A percentile compares a stretch with the other conserved stretches of the same genome.
These are phyloP conservation scores for Monilinia polystroma DNA, from an alignment of 2,329 filamentous ascomycete genomes.

Conservation along the genomic window DNA sequence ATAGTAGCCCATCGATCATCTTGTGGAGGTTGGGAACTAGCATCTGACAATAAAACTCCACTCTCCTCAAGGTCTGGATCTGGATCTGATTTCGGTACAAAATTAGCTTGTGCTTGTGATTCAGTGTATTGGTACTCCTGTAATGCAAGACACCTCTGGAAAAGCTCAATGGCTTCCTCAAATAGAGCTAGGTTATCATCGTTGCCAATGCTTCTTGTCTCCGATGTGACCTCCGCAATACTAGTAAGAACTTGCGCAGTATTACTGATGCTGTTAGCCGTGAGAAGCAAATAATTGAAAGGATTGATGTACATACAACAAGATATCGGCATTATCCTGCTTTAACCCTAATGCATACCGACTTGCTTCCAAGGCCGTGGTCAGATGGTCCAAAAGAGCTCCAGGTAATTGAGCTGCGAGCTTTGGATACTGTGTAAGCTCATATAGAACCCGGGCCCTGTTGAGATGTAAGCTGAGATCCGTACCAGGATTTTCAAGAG, in stretches of 20 bases:
- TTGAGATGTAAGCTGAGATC: conserved; percentile 22
- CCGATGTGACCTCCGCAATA: conserved; percentile 59
- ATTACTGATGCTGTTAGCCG: conserved; percentile 47
- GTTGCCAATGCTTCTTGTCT: conserved; percentile 44
- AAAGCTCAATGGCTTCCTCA: conserved; percentile 60
- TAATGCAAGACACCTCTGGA: conserved; percentile 54
- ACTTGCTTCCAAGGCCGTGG: conserved; percentile 62
- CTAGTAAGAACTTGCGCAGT: conserved; percentile 67
- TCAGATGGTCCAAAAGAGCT: conserved; percentile 53
- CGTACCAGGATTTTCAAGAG: conserved; percentile 24
- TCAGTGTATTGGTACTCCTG: conserved; percentile 52
- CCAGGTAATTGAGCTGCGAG: conserved; percentile 58
- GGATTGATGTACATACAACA: conserved; percentile 49
- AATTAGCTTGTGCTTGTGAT: conserved; percentile 41
- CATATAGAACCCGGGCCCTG: conserved; percentile 67
- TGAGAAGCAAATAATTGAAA: conserved; percentile 13
- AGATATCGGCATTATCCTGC: conserved; percentile 62
- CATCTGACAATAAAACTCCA: conserved; percentile 30
- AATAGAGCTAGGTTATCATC: conserved; percentile 50
- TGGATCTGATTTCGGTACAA: conserved; percentile 12
- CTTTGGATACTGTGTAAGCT: conserved; percentile 65
- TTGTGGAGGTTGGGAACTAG: conserved; percentile 18
- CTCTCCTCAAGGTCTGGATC: conserved; percentile 44
- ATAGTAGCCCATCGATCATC: conserved; percentile 51
- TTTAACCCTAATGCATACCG: conserved; percentile 59